phyloP scores from a whole-genome alignment of 2,329 filamentous ascomycete genomes.

The Aureobasidium leucospermi region DNA sequence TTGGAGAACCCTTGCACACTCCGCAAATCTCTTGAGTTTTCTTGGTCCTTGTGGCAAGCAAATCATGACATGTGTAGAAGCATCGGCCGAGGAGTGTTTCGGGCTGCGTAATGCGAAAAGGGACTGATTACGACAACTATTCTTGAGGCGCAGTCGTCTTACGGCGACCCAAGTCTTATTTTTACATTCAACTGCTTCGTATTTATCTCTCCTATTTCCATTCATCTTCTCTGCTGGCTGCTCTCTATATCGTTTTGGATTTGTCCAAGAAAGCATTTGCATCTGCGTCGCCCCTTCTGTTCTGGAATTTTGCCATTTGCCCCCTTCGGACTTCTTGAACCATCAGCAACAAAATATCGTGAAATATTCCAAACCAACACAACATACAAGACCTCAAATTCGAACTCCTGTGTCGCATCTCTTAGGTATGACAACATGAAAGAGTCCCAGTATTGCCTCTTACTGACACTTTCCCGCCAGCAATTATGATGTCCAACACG shows the following conservation, averaged over 20 bases:
- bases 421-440: neutral
- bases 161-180: conserved; percentile 3
- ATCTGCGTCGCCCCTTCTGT: neutral
- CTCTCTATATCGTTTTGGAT: neutral
- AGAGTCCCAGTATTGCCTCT: no score
- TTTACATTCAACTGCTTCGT: neutral
- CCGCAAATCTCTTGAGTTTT: neutral
- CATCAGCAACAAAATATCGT: neutral
- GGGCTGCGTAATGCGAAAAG: conserved; percentile 8
- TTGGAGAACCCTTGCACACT: conserved; percentile 7
- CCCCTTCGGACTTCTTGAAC: neutral
- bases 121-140: conserved; percentile 10
- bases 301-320: neutral
- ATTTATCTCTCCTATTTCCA: neutral
- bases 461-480: neutral
- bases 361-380: neutral
- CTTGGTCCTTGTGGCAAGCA: neutral
- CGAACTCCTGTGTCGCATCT: neutral
- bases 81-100: conserved; percentile 9
- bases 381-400: neutral
- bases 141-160: conserved; percentile 9
- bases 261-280: neutral
- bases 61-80: neutral
- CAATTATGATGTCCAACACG: conserved; percentile 4
- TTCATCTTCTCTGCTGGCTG: neutral